Evolutionary conservation across 75 land plant species (phyloP).

Genomic region (Isoetes taiwanensis): DNA sequence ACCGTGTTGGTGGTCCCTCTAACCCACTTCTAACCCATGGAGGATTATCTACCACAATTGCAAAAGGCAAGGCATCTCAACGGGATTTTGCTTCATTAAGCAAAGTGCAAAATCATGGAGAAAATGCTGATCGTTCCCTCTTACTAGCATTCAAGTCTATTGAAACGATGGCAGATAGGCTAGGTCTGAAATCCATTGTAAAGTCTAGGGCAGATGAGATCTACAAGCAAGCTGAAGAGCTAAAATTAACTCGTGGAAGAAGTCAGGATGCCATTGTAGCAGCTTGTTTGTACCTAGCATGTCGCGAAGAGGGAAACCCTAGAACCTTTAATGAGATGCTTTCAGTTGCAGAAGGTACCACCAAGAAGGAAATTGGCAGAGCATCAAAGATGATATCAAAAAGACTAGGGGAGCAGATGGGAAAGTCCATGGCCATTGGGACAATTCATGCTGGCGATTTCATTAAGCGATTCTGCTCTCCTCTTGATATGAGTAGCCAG

Average conservation of each 20-base stretch:
- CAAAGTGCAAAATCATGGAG: slow-evolving; percentile 25
- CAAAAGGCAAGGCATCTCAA: slow-evolving; percentile 35
- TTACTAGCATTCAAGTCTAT: slow-evolving; percentile 29
- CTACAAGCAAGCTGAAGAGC: slow-evolving; percentile 26
- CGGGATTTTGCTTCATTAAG: slow-evolving; percentile 30
- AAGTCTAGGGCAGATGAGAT: slow-evolving; percentile 30
- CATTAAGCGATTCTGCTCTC: slow-evolving; percentile 14
- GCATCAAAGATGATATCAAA: slow-evolving; percentile 22
- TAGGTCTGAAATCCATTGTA: too few relatives aligned
- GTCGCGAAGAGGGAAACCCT: slow-evolving; percentile 27
- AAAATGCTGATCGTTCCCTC: slow-evolving; percentile 32
- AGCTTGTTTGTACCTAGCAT: slow-evolving; percentile 30
- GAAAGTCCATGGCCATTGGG: slow-evolving; percentile 20
- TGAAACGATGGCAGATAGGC: slow-evolving; percentile 36
- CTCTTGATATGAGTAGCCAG: slow-evolving; percentile 16
- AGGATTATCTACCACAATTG: slow-evolving; percentile 29
- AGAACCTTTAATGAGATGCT: slow-evolving; percentile 24
- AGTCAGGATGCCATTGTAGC: slow-evolving; percentile 29
- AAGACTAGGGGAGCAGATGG: slow-evolving; percentile 22
- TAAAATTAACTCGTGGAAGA: slow-evolving; percentile 24
- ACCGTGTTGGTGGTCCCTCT: slow-evolving; percentile 32
- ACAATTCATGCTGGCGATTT: slow-evolving; percentile 25
- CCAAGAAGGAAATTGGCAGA: slow-evolving; percentile 21
- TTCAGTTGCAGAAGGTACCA: slow-evolving; percentile 22
- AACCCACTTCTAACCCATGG: slow-evolving; percentile 38